Base-by-base conservation (phyloP, 2,329 filamentous ascomycete genomes). In the Xylaria sp. region DNA sequence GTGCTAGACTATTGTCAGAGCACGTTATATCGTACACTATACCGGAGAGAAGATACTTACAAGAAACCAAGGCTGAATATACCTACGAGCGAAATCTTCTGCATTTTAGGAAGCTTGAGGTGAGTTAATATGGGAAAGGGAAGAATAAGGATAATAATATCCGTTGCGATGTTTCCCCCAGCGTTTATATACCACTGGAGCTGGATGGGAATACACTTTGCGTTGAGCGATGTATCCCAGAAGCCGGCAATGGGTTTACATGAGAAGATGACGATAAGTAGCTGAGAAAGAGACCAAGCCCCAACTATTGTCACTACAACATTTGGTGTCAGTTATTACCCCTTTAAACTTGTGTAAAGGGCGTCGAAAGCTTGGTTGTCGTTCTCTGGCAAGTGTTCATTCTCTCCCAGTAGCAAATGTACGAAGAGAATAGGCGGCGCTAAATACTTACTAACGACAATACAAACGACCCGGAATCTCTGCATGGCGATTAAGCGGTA, bases 21-120 rank as follows among this genome's bases (percentile, higher is more conserved):
- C 55, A 39, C 18, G 7, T 12, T 36, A 48, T 18, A 13, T 10
- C 20, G 5, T 20, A 51, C n/a, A 15, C 25, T 15, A 9, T 12
- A 28, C 25, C 7, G 28, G 46, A 10, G 15, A 33, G 3, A 49
- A 15, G 23, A 9, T 6, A 78, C 80, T 72, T 62, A 81, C 80
- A 82, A 82, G 66, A 82, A 81, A 15, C 80, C 80, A 3, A 82
- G 73, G 59, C 78, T 78, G 62, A 82, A 82, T 54, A 83, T 79
- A 7, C 75, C 78, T 1, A 81, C 73, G 7, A 82, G 73, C 3
- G 78, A 72, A 6, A 80, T 62, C 48, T 77, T 78, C 57, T 82
- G 80, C 5, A 73, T 72, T 33, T 70, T 77, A 0, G 78, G 78
- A 23, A 81, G 75, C n/a, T 81, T 78, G 23, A 81, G 68, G 23